Evolutionary conservation across 2,329 filamentous ascomycete species (phyloP).

Genomic region (Fusarium subglutinans): DNA sequence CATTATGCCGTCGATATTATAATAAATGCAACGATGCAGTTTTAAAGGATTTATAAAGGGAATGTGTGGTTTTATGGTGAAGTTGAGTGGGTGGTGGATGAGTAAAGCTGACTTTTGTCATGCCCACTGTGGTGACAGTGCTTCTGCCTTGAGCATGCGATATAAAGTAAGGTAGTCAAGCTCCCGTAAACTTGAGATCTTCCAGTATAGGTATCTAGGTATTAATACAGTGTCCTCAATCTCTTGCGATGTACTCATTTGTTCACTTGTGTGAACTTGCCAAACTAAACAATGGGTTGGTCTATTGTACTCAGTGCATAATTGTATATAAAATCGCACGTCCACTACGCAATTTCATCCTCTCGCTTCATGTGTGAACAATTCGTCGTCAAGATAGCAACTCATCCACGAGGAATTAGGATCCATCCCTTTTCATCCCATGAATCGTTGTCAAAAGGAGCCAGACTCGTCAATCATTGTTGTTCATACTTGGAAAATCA

Average conservation of each 20-base stretch:
- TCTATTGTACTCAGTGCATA: neutral
- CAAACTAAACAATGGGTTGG: neutral
- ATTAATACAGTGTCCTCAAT: neutral
- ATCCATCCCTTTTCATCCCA: neutral
- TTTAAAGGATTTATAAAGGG: neutral
- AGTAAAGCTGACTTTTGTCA: neutral
- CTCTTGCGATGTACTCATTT: neutral
- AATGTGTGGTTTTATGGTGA: neutral
- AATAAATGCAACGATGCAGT: fast-evolving
- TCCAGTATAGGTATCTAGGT: neutral
- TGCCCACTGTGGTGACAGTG: slow-evolving; percentile 1
- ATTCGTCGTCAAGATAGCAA: neutral
- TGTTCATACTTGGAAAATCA: neutral
- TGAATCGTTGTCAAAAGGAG: neutral
- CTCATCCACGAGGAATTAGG: neutral
- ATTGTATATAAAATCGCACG: neutral
- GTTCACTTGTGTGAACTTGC: neutral
- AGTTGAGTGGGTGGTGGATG: neutral
- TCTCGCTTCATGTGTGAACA: neutral
- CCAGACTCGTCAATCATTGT: no score
- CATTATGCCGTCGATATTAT: slow-evolving; percentile 48
- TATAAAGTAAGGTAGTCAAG: neutral
- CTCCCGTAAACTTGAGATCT: neutral
- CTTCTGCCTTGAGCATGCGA: neutral
- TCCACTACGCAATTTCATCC: neutral